Conservation (phyloP, 257 asterid genomes). For the Scutellaria galericulata region DNA sequence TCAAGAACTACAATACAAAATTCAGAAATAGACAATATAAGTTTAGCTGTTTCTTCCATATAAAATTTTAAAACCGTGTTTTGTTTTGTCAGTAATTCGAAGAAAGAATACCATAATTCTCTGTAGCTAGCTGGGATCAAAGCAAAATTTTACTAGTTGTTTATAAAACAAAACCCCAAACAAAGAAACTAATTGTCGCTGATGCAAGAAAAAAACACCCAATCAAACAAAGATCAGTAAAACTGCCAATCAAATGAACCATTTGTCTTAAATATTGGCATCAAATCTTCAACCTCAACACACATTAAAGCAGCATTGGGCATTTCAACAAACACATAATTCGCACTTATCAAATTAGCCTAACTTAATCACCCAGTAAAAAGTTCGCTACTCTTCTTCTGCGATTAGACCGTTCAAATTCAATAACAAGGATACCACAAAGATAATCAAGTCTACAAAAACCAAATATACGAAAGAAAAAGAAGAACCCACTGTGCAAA, state of each 20-base stretch:
- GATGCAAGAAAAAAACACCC: background rate
- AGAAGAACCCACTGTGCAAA: too few species aligned
- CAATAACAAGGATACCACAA: constrained; percentile 23
- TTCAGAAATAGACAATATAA: constrained; percentile 8
- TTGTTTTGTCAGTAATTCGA: background rate
- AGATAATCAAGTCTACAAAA: background rate
- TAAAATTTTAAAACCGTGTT: background rate
- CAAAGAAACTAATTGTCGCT: background rate
- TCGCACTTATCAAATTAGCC: constrained; percentile 21
- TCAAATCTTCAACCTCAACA: background rate
- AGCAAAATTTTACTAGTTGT: background rate
- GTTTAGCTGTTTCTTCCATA: background rate
- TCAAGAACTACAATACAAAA: constrained; percentile 39
- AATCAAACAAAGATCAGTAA: constrained; percentile 17
- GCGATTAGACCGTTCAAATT: constrained; percentile 2
- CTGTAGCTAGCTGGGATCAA: background rate
- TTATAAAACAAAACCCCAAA: constrained; percentile 2
- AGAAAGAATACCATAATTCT: background rate
- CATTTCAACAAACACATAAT: constrained; percentile 33
- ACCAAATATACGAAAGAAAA: background rate
- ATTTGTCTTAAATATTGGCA: background rate
- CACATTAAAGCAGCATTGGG: constrained; percentile 6
- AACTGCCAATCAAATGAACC: background rate
- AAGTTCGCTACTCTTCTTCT: constrained; percentile 6
- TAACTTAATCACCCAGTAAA: constrained; percentile 24